Evolutionary conservation across 2,329 filamentous ascomycete genomes (phyloP), one percentile per base, ranked within the genome.

Genomic region (Nothopassalora personata): DNA sequence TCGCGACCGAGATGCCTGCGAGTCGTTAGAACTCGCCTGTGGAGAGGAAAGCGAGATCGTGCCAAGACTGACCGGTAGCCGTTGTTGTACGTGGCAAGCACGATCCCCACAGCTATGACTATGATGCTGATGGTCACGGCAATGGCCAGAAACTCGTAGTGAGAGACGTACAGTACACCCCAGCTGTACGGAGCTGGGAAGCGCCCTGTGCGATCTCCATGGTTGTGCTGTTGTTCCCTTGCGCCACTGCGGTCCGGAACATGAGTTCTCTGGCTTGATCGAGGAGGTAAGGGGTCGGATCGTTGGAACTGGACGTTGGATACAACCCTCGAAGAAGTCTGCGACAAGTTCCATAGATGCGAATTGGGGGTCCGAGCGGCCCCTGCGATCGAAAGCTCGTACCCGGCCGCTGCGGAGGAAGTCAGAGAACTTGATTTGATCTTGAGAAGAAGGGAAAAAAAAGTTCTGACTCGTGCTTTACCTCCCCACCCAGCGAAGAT

Each of bases 271-370:
- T 33, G n/a, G 58, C 58, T 54, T 60, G 58, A 8, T 53, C 18
- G 28, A 60, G 48, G 19, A 60, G 49, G 23, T 36, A 52, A 4
- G 23, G n/a, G 4, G 49, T 56, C 9, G 58, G 54, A 27, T 60
- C 58, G n/a, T 10, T 43, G 51, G 52, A 53, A 59, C n/a, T 30
- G 45, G 52, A 59, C 51, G n/a, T 59, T 59, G 51, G 51, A 59
- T n/a, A 54, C 28, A 23, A 23, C 50, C 52, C 19, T 39, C 15
- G 13, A 27, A 39, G 31, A 48, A 31, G n/a, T 53, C 50, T 8
- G 31, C 13, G 5, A 45, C 43, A 18, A 33, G 43, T 8, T 27
- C 30, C 11, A 58, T 15, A 15, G 46, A 47, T 11, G 56, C 56
- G 50, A 58, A 58, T 23, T 53, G 56, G 2, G 2, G 56, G 50